Percentiles rank a stretch among this genome's conserved stretches.
Evolutionary conservation across 2,329 filamentous ascomycete genomes (phyloP).

Genomic region (Macrophomina phaseolina): DNA sequence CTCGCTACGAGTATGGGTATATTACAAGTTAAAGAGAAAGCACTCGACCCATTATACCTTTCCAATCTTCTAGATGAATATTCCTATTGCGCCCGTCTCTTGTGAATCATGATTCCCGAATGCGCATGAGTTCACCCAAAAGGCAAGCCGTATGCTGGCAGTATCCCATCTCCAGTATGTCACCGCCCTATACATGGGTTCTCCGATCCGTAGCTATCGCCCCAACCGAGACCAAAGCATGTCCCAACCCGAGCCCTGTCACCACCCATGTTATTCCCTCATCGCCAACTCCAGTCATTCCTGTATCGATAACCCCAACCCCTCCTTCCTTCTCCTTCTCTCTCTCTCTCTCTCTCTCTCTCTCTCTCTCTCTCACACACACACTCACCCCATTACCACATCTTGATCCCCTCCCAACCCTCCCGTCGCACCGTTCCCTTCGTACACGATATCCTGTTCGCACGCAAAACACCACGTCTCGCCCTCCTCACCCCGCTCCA

Average conservation of each 20-base stretch:
- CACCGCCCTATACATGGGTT: too few species aligned
- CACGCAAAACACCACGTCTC: constrained; percentile 72
- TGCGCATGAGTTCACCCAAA: not conserved
- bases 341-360: too few species aligned
- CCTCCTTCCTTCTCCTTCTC: too few species aligned
- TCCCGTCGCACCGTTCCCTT: not conserved
- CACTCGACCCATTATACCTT: not conserved
- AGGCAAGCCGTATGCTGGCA: not conserved
- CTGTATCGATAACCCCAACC: not conserved
- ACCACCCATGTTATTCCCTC: too few species aligned
- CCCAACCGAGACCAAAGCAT: too few species aligned
- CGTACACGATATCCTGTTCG: constrained; percentile 39
- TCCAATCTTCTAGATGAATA: not conserved
- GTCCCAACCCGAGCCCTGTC: too few species aligned
- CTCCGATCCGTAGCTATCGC: too few species aligned
- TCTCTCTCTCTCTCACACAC: too few species aligned
- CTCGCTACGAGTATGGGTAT: not conserved
- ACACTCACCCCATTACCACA: constrained; percentile 21
- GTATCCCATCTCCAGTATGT: too few species aligned
- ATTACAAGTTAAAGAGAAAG: not conserved
- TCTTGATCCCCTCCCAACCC: not conserved
- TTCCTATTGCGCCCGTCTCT: not conserved
- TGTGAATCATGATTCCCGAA: not conserved
- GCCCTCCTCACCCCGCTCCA: constrained; percentile 68
- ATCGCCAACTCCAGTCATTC: not conserved